These are phyloP conservation scores for Pachyrhizus erosus DNA, from an alignment of 306 rosid genomes.

Conservation along the genomic window DNA sequence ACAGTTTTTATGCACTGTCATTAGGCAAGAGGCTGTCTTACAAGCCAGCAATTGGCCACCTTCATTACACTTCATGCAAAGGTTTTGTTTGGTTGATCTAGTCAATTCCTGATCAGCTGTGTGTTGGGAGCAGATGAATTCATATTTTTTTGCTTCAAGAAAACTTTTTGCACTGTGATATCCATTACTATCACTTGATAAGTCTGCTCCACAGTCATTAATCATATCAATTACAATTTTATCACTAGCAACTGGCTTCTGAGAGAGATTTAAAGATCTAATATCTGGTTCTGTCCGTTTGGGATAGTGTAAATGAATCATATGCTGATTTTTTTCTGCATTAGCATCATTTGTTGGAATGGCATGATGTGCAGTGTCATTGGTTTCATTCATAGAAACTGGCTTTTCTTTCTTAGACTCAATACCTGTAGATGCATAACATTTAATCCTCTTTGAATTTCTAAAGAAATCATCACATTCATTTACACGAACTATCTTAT, in stretches of 20 bases:
- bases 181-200: conserved; percentile 47
- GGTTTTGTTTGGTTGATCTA: conserved; percentile 37
- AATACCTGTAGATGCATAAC: conserved; percentile 33
- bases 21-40: conserved; percentile 58
- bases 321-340: conserved; percentile 22
- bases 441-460: conserved; percentile 56
- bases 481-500: conserved; percentile 21
- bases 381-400: conserved; percentile 33
- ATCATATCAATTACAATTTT: conserved; percentile 47
- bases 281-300: conserved; percentile 41
- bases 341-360: conserved; percentile 39
- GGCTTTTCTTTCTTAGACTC: too few species aligned
- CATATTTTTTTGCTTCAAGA: conserved; percentile 52
- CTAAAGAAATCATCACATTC: conserved; percentile 43
- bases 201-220: conserved; percentile 40
- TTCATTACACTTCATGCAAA: conserved; percentile 66
- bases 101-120: conserved; percentile 39
- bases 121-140: conserved; percentile 52
- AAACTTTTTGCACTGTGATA: conserved; percentile 48
- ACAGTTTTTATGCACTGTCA: conserved; percentile 72
- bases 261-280: conserved; percentile 32
- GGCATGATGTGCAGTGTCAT: conserved; percentile 23
- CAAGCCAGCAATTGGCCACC: conserved; percentile 67
- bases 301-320: conserved; percentile 17
- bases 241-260: conserved; percentile 43